A percentile compares a stretch with the other conserved stretches of the same genome.
Evolutionary conservation across 2,329 filamentous ascomycete genomes (phyloP).

Genomic region (Pseudogymnoascus sp.): DNA sequence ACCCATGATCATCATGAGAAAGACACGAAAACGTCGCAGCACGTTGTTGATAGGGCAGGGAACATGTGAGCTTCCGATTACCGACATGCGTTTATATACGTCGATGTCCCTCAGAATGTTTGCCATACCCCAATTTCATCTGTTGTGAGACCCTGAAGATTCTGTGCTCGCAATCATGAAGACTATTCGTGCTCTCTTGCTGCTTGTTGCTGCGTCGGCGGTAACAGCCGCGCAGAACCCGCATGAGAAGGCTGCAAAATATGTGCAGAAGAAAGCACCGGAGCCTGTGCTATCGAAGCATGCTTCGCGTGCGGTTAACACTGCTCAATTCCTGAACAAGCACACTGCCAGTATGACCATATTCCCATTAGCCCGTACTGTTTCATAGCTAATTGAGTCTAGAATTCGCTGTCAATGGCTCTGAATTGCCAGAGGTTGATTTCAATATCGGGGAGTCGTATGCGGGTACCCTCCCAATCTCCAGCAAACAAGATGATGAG

Average conservation of each 20-base stretch:
- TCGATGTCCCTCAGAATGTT: not conserved
- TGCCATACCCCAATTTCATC: not conserved
- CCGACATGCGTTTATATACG: not conserved
- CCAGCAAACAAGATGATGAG: slow-evolving; percentile 36
- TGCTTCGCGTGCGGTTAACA: slow-evolving; percentile 13
- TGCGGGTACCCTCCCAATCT: slow-evolving; percentile 43
- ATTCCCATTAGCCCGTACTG: not conserved
- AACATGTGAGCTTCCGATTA: not conserved
- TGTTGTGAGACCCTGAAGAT: not conserved
- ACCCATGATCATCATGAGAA: not conserved
- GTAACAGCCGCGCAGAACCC: slow-evolving; percentile 31
- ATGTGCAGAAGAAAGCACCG: slow-evolving; percentile 13
- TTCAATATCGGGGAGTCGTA: slow-evolving; percentile 28
- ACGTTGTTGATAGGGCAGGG: not conserved
- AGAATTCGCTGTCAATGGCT: slow-evolving; percentile 27
- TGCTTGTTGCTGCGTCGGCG: slow-evolving; percentile 18
- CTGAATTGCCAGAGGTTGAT: slow-evolving; percentile 23
- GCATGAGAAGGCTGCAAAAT: slow-evolving; percentile 17
- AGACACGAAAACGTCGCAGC: not conserved
- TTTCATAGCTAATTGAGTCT: not conserved
- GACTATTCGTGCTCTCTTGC: not conserved
- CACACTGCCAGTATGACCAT: slow-evolving; percentile 16
- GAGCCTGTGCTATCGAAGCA: slow-evolving; percentile 13
- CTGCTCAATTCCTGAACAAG: slow-evolving; percentile 18
- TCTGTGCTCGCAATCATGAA: not conserved